Evolutionary conservation across 2,329 filamentous ascomycete genomes (phyloP), one percentile per base, ranked within the genome.

Genomic region (Colletotrichum phormii): DNA sequence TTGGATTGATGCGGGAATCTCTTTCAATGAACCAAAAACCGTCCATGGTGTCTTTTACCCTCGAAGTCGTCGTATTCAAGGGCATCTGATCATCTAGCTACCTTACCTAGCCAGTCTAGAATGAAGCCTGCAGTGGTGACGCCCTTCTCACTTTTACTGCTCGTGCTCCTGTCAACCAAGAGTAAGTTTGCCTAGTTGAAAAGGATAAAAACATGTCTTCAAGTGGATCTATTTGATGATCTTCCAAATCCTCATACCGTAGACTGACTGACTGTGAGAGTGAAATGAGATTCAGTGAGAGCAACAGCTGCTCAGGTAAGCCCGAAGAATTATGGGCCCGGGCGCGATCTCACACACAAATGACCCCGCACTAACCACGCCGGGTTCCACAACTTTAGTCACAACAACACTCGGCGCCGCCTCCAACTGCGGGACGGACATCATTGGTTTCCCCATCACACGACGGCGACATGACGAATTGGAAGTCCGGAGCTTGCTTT

Each of bases 401-500:
- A 71, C 49, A 65, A 42, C 57, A 71, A 71, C 66, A 65, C 58
- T 49, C 54, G 35, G n/a, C 46, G n/a, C 46, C 37, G 51, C 58
- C 51, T 68, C 42, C 51, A 60, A 57, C 66, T 29, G 42, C 31
- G 37, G 71, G 57, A 33, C 60, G 26, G 24, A 61, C 49, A 58
- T 22, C 51, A 69, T 64, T 65, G 71, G 67, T 15, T 71, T 65
- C 49, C 42, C 55, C 66, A 53, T 65, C 35, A 62, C 61, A 29
- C 54, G 35, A 33, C 55, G 49, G 67, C 61, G 51, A n/a, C 46
- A 57, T 70, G 71, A 33, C 60, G 54, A 49, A 55, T 49, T 71
- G 66, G 66, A 73, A 71, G 55, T 22, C 64, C 13, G 61, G 66
- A 65, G 60, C 71, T 58, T 73, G 66, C 35, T 26, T 71, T 57